Evolutionary conservation across 148 eudicot genomes (phyloP), one percentile per base, ranked within the genome.

Genomic region (Fagopyrum tataricum): DNA sequence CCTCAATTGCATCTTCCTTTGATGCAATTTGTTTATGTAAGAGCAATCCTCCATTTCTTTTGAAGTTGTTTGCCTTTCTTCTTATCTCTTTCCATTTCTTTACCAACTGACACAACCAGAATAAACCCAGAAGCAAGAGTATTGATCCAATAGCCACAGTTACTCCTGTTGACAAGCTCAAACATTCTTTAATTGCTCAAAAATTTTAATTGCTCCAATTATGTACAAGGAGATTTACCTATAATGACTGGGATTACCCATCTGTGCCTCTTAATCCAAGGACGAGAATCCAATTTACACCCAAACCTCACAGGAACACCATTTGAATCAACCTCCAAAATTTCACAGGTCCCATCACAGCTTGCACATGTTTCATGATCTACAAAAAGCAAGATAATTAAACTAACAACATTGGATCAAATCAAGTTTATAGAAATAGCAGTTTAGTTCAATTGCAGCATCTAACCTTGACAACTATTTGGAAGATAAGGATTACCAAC

Each of bases 1-100:
- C 68, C 3, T 77, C 75, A 4, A 75, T 71, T 43, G 62, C 39
- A 26, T 74, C 73, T 79, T 79, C 78, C 39, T 68, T 47, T 2
- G 72, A 77, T 53, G 80, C 72, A 51, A 77, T 67, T 75, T 82
- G 80, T 64, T 79, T 80, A 20, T 72, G 76, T 62, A 82, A 55
- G 43, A 82, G 15, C 47, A 82, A 58, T 6, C 83, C 83, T 4
- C 83, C 83, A 70, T 80, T 83, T 40, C 75, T 64, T 77, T 83
- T 49, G 40, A 79, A 83, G 58, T 76, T 49, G 14, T 14, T 71
- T 8, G 58, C 74, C 47, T 70, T 73, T 47, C 56, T 46, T 71
- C 52, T 71, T 3, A 49, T 44, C 55, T 71, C 73, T 55, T 44
- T 71, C 53, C 55, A 49, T 44, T n/a, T 71, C 56, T 20, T 23